These are phyloP conservation scores for Calonectria naviculata DNA, from an alignment of 2,329 filamentous ascomycete genomes.

Conservation along the genomic window DNA sequence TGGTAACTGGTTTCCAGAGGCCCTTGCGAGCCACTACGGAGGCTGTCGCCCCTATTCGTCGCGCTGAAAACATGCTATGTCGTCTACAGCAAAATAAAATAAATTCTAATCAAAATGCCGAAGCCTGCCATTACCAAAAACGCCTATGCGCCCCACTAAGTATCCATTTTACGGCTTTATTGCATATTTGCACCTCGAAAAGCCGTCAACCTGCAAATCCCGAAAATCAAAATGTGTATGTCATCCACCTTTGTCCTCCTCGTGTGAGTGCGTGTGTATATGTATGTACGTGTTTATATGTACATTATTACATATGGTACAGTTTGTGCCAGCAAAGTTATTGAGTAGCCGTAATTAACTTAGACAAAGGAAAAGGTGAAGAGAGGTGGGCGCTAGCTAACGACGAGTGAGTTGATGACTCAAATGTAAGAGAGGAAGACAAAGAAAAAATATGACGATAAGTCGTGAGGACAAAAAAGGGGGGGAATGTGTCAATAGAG, in stretches of 20 bases:
- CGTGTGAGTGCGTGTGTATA: not conserved
- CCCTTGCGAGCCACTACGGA: conserved; percentile 8
- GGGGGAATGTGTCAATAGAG: not conserved
- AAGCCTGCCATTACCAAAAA: not conserved
- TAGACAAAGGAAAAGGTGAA: not conserved
- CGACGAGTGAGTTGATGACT: not conserved
- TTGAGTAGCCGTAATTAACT: not conserved
- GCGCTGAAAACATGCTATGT: conserved; percentile 33
- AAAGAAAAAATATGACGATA: not conserved
- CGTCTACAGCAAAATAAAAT: conserved; percentile 10
- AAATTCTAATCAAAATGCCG: conserved; percentile 25
- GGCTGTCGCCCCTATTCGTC: conserved; percentile 19
- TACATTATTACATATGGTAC: not conserved
- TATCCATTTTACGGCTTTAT: conserved; percentile 3
- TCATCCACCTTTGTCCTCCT: not conserved
- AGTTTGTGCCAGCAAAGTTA: not conserved
- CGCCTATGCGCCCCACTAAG: not conserved
- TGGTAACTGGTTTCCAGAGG: not conserved
- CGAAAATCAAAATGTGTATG: not conserved
- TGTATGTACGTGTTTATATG: not conserved
- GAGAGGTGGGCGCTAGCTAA: not conserved
- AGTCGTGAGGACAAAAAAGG: not conserved
- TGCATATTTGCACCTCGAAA: conserved; percentile 4
- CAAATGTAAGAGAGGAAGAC: conserved; percentile 3
- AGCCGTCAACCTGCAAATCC: not conserved